These are phyloP conservation scores for Neonothopanus nambi DNA, from an alignment of 1,284 basidiomycete genomes.

Conservation along the genomic window DNA sequence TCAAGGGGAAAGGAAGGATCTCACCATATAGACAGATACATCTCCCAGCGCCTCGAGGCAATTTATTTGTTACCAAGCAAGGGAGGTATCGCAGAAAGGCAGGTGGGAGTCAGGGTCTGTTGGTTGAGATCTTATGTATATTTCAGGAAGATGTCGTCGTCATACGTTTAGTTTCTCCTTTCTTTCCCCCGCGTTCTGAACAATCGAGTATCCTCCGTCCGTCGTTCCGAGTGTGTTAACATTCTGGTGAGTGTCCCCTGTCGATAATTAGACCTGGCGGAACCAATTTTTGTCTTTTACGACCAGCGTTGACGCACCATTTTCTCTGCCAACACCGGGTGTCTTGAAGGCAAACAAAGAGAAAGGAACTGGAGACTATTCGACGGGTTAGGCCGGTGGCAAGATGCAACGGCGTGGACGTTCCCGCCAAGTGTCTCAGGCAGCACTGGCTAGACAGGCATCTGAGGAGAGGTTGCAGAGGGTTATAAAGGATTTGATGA, in stretches of 20 bases:
- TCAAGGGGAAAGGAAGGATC: too few species aligned
- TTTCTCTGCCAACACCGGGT: neutral
- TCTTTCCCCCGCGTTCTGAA: neutral
- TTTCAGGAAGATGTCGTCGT: constrained; percentile 5
- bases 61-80: neutral
- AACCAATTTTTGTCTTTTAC: too few species aligned
- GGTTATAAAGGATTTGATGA: constrained; percentile 6
- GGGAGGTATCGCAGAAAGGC: neutral
- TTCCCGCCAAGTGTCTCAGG: constrained; percentile 45
- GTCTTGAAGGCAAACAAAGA: neutral
- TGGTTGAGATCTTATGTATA: neutral
- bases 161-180: constrained; percentile 3
- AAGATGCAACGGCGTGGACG: constrained; percentile 41
- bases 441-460: constrained; percentile 49
- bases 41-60: constrained; percentile 9
- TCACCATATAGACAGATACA: neutral
- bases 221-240: too few species aligned
- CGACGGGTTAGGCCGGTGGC: too few species aligned
- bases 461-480: constrained; percentile 42
- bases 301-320: too few species aligned
- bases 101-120: neutral
- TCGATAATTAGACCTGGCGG: too few species aligned
- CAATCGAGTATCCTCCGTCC: neutral
- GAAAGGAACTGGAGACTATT: neutral
- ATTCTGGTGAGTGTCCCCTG: too few species aligned